phyloP scores from a whole-genome alignment of 345 rosid species.

The Boechera stricta region DNA sequence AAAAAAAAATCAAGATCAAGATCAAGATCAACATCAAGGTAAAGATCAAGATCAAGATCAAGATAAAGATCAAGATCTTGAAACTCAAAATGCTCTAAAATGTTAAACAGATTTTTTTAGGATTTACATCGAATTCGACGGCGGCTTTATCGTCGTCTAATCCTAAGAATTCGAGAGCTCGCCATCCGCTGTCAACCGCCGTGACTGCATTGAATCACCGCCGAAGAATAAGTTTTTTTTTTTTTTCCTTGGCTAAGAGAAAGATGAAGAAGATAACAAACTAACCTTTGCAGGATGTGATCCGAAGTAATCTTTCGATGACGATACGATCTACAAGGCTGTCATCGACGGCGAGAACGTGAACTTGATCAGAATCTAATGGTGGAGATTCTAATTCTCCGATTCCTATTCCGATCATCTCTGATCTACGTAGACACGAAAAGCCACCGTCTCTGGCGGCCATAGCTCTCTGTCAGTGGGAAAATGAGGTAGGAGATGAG shows the following conservation, averaged over 20 bases:
- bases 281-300: constrained; percentile 81
- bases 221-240: background rate
- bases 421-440: constrained; percentile 54
- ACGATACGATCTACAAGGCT: constrained; percentile 84
- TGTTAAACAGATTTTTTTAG: background rate
- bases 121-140: constrained; percentile 52
- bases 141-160: constrained; percentile 60
- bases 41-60: background rate
- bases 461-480: background rate
- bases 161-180: constrained; percentile 83
- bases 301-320: constrained; percentile 81
- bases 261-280: background rate
- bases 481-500: background rate
- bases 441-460: constrained; percentile 53
- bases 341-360: constrained; percentile 94
- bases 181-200: constrained; percentile 82
- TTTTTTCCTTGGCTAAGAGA: background rate
- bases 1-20: background rate
- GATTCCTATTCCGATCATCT: constrained; percentile 45
- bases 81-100: background rate
- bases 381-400: constrained; percentile 52
- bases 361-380: constrained; percentile 61
- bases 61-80: background rate
- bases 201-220: constrained; percentile 62
- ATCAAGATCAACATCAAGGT: too few species aligned